phyloP scores from a whole-genome alignment of 1,139 yeast species.

The Suhomyces taliae region DNA sequence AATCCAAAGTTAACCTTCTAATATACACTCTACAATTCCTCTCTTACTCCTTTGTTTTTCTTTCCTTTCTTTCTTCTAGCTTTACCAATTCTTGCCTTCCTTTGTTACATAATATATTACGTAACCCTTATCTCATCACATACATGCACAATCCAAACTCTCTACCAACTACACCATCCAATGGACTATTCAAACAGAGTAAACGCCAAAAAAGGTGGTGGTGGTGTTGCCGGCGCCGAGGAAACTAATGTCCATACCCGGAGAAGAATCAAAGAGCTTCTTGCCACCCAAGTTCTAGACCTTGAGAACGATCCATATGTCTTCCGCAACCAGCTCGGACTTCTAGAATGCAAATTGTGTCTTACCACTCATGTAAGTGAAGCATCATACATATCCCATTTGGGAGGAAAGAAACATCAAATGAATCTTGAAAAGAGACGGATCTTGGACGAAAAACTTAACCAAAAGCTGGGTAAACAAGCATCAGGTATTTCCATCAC shows the following conservation, averaged over 20 bases:
- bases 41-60: too few relatives aligned
- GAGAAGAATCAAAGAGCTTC: constrained; percentile 62
- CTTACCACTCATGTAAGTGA: constrained; percentile 72
- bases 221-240: constrained; percentile 73
- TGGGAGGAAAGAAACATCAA: constrained; percentile 78
- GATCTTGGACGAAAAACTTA: constrained; percentile 39
- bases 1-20: too few relatives aligned
- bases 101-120: neutral
- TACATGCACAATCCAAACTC: neutral
- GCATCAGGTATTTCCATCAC: constrained; percentile 16
- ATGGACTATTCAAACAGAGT: constrained; percentile 51
- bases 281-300: constrained; percentile 59
- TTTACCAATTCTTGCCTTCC: too few relatives aligned
- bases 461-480: constrained; percentile 3
- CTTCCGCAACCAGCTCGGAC: constrained; percentile 69
- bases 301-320: constrained; percentile 78
- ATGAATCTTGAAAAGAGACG: constrained; percentile 63
- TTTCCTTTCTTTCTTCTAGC: too few relatives aligned
- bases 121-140: neutral
- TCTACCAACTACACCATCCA: neutral
- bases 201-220: constrained; percentile 50
- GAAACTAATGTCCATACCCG: constrained; percentile 68
- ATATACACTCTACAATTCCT: too few relatives aligned
- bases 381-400: constrained; percentile 75
- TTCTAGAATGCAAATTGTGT: constrained; percentile 74